Base-by-base conservation (phyloP, 805 yeast species). In the Ascoidea tarda region DNA sequence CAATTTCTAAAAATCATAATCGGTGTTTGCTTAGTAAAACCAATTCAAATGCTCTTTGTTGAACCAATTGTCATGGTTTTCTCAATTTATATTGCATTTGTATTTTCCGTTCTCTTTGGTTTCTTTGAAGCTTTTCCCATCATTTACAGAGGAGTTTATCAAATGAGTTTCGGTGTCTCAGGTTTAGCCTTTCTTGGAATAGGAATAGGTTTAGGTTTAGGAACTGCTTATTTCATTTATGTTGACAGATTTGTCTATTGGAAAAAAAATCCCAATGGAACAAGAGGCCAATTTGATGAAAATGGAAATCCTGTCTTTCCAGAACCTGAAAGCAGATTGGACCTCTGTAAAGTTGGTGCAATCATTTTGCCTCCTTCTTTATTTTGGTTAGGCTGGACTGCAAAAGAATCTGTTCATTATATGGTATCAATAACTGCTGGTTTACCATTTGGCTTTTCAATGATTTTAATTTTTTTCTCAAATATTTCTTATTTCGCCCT, bases 351-450 rank as follows among this genome's bases (percentile, higher is more conserved):
- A 60, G 64, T 83, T 55, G 95, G 91, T 46, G 79, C 87, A 2
- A 63, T 82, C 28, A 75, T 77, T 14, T 69, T 86, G 55, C 89
- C 89, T 5, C 71, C 81, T 46, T 73, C 85, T 0, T 69, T 86
- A 54, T 85, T 86, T 67, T 86, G 93, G 95, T 70, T 84, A 53
- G 95, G 82, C 5, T 86, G 95, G 95, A 74, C 90, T 3, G 75
- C 86, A 6, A 74, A 77, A 59, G 59, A 60, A 33, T 59, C 64
- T 14, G 79, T 85, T 32, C 90, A 82, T 62, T 86, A 90, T 89
- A 81, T 84, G 71, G 84, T 78, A 8, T 87, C 95, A 6, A 70
- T 78, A 31, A 77, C 82, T 53, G 80, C 91, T 1, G 96, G 95
- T 59, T 76, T 84, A 49, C 81, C 90, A 42, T 78, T 85, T 60